Base-by-base conservation (phyloP, 176 grass and related monocot genomes). In the Eragrostis nindensis region DNA sequence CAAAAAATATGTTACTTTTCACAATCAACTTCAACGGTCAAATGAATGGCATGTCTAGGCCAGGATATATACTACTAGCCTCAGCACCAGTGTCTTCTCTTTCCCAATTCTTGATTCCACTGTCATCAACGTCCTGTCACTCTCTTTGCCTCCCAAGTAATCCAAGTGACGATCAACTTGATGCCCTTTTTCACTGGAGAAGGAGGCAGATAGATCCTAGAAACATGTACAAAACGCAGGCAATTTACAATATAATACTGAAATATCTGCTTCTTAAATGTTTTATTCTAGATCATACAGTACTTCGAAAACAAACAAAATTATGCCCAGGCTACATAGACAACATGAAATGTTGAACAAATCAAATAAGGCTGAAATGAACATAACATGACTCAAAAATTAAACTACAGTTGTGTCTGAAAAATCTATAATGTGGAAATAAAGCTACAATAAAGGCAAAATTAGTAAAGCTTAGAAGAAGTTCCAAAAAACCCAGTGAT, bases 61-160 rank as follows among this genome's bases (percentile, higher is more conserved):
- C 47, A 68, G 63, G 24, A 68, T 76, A 76, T 82, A 73, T 75
- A 89, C 72, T 76, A 91, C 96, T 91, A 91, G 83, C 95, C 95
- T 93, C 83, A 85, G 12, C 75, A 40, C 74, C 66, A 72, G 7
- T 80, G 17, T 90, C 61, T 84, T 94, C 79, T 79, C 65, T 68
- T 79, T 22, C 52, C 12, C 62, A 27, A 76, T 68, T 81, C 47
- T 93, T 84, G 88, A 89, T 75, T 86, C 52, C 29, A 93, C n/a
- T 7, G 90, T 88, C 84, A 87, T 93, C 71, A 98, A 83, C 46
- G 66, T 89, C 68, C 92, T 83, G 75, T 94, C 92, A 80, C 78
- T 87, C 50, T 95, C 95, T 88, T 90, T 92, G 43, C 24, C 77
- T 69, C 71, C 87, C 46, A 45, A 83, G 29, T 72, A 68, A 43